phyloP scores from a whole-genome alignment of 495 filamentous ascomycete genomes.

The Xylaria palmicola region DNA sequence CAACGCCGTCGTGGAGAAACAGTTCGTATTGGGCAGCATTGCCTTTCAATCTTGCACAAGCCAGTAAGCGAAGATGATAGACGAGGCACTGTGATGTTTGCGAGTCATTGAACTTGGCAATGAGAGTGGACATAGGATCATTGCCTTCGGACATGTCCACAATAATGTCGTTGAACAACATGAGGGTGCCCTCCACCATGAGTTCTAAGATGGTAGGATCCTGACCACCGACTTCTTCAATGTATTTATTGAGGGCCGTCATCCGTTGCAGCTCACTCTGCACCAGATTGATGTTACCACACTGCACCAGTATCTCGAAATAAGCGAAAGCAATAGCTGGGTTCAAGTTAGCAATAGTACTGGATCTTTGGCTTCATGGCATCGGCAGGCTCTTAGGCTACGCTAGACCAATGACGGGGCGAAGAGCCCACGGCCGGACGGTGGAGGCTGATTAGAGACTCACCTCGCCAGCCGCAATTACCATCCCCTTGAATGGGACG shows the following conservation, averaged over 20 bases:
- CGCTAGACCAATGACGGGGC: neutral
- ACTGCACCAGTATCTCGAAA: constrained; percentile 76
- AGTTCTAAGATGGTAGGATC: constrained; percentile 71
- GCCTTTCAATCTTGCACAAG: constrained; percentile 82
- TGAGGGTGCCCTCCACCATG: constrained; percentile 73
- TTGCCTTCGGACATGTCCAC: constrained; percentile 53
- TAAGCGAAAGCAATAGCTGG: constrained; percentile 89
- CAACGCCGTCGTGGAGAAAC: constrained; percentile 64
- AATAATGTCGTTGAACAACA: constrained; percentile 60
- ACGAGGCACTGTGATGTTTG: constrained; percentile 70
- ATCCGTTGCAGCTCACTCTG: constrained; percentile 70
- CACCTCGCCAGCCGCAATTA: constrained; percentile 98
- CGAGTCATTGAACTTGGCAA: constrained; percentile 73
- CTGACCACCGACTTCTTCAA: constrained; percentile 67
- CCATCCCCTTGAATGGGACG: constrained; percentile 89
- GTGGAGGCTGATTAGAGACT: constrained; percentile 22
- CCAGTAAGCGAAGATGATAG: constrained; percentile 68
- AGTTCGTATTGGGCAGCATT: constrained; percentile 65
- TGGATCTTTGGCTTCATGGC: neutral
- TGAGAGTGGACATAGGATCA: constrained; percentile 59
- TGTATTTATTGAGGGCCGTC: constrained; percentile 64
- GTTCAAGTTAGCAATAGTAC: neutral
- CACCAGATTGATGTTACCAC: constrained; percentile 61
- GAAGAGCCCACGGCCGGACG: neutral
- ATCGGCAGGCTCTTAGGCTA: neutral